Percentiles rank a stretch among this genome's conserved stretches.
phyloP scores from a whole-genome alignment of 164 flowering plant species.

The Echeveria elegans region DNA sequence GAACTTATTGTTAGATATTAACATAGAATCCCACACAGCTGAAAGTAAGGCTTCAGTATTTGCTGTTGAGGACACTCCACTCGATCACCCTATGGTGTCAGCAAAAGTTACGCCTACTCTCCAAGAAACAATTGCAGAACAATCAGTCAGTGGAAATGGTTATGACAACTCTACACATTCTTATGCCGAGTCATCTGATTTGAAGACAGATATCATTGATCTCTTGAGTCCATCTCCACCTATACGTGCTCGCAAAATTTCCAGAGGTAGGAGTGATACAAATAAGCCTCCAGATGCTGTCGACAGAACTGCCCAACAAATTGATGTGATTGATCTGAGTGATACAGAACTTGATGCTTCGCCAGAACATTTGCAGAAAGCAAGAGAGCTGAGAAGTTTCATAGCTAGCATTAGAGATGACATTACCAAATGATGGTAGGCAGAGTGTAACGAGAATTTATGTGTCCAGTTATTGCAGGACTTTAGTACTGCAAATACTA shows the following conservation, averaged over 20 bases:
- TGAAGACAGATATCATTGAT: slow-evolving; percentile 42
- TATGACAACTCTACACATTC: neutral
- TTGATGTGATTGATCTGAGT: slow-evolving; percentile 47
- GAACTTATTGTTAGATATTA: slow-evolving; percentile 41
- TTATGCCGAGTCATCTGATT: neutral
- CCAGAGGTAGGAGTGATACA: slow-evolving; percentile 19
- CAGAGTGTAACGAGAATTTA: neutral
- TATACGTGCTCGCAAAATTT: slow-evolving; percentile 10
- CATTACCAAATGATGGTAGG: neutral
- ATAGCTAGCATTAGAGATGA: slow-evolving; percentile 25
- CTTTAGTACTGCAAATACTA: neutral
- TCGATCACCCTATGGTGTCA: neutral
- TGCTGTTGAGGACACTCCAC: neutral
- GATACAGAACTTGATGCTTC: slow-evolving; percentile 60
- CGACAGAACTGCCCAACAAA: slow-evolving; percentile 22
- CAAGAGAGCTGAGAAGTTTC: slow-evolving; percentile 56
- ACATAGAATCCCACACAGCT: slow-evolving; percentile 18
- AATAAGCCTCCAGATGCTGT: slow-evolving; percentile 28
- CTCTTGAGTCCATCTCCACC: slow-evolving; percentile 63
- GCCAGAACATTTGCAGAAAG: slow-evolving; percentile 51
- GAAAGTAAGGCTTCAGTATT: neutral
- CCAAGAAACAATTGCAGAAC: neutral
- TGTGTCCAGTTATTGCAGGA: neutral
- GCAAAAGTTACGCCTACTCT: neutral
- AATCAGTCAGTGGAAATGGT: neutral